These are phyloP conservation scores for Kluyveromyces starmeri DNA, from an alignment of 805 yeast genomes.

Conservation along the genomic window DNA sequence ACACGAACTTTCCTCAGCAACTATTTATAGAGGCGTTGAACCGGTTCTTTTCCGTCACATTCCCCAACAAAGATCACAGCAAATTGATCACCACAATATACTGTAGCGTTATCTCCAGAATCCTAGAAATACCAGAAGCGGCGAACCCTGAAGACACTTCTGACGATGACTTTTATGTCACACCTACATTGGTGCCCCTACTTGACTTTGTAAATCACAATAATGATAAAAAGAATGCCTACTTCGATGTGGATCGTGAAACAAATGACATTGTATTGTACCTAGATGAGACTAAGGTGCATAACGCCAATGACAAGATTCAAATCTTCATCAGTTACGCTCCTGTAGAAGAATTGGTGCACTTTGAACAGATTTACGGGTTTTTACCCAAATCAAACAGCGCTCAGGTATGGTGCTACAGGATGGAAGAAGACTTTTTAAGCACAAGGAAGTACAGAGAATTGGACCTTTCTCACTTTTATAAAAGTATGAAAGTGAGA, in stretches of 20 bases:
- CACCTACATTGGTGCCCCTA: constrained; percentile 54
- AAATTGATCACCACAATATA: constrained; percentile 18
- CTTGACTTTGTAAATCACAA: constrained; percentile 63
- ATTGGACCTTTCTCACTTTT: constrained; percentile 18
- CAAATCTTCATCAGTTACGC: constrained; percentile 40
- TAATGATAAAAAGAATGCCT: constrained; percentile 38
- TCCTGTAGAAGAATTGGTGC: constrained; percentile 34
- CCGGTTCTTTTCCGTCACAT: constrained; percentile 2
- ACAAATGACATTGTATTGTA: constrained; percentile 37
- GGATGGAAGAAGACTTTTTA: constrained; percentile 15
- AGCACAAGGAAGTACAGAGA: background rate
- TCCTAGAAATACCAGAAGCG: constrained; percentile 55
- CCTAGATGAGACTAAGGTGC: constrained; percentile 14
- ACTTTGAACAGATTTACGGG: constrained; percentile 37
- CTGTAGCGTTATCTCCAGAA: constrained; percentile 49
- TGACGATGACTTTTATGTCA: constrained; percentile 36
- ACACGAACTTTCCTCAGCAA: constrained; percentile 2
- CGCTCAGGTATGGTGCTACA: constrained; percentile 14
- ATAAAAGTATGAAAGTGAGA: constrained; percentile 31
- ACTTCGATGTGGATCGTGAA: constrained; percentile 48
- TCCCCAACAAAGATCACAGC: constrained; percentile 1
- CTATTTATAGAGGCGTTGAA: constrained; percentile 2
- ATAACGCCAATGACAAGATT: constrained; percentile 3
- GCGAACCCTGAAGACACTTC: constrained; percentile 8
- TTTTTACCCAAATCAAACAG: constrained; percentile 31